Evolutionary conservation across 768 basidiomycete species (phyloP).

Genomic region (Amanita subjunquillea): DNA sequence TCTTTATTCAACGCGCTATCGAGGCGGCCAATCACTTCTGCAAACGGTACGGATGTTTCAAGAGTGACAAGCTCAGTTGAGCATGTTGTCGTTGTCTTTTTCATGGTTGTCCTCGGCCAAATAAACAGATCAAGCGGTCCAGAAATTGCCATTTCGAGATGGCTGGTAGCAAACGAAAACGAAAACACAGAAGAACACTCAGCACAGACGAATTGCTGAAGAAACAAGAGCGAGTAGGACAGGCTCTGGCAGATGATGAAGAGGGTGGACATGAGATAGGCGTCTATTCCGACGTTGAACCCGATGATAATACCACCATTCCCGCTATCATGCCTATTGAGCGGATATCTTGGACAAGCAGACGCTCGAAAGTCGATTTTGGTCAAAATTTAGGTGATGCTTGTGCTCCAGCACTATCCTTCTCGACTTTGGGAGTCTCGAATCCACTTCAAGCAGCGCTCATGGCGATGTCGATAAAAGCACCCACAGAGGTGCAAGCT

Average conservation of each 20-base stretch:
- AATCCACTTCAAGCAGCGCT: slow-evolving; percentile 53
- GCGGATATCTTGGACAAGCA: not conserved
- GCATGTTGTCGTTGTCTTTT: slow-evolving; percentile 16
- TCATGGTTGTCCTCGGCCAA: not conserved
- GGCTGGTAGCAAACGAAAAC: slow-evolving; percentile 14
- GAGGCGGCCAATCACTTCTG: slow-evolving; percentile 33
- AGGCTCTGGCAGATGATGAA: slow-evolving; percentile 13
- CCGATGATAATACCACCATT: not conserved
- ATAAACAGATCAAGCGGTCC: not conserved
- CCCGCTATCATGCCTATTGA: not conserved
- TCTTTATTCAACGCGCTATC: slow-evolving; percentile 31
- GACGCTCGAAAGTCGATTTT: slow-evolving; percentile 2
- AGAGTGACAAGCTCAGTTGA: slow-evolving; percentile 31
- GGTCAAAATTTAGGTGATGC: not conserved
- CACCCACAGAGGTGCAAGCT: slow-evolving; percentile 80
- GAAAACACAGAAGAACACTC: slow-evolving; percentile 14
- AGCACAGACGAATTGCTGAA: slow-evolving; percentile 39
- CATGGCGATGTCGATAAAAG: slow-evolving; percentile 71
- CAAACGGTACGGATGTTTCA: slow-evolving; percentile 27
- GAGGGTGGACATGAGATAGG: slow-evolving; percentile 1
- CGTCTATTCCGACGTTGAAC: not conserved
- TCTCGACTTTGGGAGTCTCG: slow-evolving; percentile 51
- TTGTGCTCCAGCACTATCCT: slow-evolving; percentile 22
- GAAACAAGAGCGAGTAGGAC: slow-evolving; percentile 30
- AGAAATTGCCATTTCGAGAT: slow-evolving; percentile 4